phyloP scores from a whole-genome alignment of 176 grass and related monocot genomes.

The Aegilops tauschii region DNA sequence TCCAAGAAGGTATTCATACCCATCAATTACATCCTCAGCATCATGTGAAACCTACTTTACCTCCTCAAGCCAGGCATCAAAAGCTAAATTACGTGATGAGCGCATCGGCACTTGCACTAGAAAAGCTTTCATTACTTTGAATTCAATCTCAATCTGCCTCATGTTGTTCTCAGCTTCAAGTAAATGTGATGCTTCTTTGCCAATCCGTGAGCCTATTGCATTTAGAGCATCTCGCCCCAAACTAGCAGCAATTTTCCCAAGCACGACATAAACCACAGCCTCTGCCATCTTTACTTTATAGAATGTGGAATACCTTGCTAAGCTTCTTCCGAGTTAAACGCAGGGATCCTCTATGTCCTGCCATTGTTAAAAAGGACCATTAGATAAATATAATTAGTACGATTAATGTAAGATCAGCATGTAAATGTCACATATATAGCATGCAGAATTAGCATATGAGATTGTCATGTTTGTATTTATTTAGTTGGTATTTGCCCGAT shows the following conservation, averaged over 20 bases:
- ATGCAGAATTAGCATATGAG: too few relatives aligned
- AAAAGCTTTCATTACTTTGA: constrained; percentile 3
- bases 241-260: background rate
- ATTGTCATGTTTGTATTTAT: too few relatives aligned
- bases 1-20: background rate
- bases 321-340: too few relatives aligned
- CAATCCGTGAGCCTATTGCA: background rate
- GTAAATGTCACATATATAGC: too few relatives aligned
- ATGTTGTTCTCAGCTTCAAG: background rate
- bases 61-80: background rate
- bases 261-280: background rate
- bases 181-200: background rate
- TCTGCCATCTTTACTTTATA: background rate
- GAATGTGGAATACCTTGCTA: too few relatives aligned
- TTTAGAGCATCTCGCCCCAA: background rate
- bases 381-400: too few relatives aligned
- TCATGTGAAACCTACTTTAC: background rate
- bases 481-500: too few relatives aligned
- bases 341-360: too few relatives aligned
- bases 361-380: too few relatives aligned
- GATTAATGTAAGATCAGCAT: too few relatives aligned
- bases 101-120: background rate
- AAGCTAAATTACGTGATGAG: background rate
- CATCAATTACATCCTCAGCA: background rate
- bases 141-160: background rate